Percentiles rank a stretch among this genome's conserved stretches.
Conservation (phyloP, 2,329 filamentous ascomycete species). For the Paecilomyces variotii region DNA sequence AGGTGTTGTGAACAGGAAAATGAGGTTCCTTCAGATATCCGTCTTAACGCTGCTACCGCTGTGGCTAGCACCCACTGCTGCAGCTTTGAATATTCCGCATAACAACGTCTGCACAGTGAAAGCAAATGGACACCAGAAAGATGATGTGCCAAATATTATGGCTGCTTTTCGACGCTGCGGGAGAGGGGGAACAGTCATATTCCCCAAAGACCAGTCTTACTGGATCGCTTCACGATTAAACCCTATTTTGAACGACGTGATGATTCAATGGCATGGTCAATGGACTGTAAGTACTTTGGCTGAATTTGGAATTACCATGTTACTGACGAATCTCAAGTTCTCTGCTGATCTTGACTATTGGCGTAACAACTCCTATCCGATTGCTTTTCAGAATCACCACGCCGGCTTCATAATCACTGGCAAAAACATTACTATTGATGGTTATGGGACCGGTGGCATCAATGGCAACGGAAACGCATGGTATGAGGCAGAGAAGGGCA, state of each 20-base stretch:
- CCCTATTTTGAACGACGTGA: conserved; percentile 42
- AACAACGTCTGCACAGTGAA: conserved; percentile 31
- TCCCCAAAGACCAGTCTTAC: conserved; percentile 44
- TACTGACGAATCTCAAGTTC: conserved; percentile 21
- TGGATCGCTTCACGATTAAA: conserved; percentile 45
- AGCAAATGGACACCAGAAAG: conserved; percentile 27
- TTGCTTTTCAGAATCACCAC: conserved; percentile 49
- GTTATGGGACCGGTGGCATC: conserved; percentile 46
- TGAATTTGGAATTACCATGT: background rate
- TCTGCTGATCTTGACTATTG: conserved; percentile 48
- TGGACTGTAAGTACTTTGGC: conserved; percentile 35
- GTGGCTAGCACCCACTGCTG: conserved; percentile 1
- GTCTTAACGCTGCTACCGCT: background rate
- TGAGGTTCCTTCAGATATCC: conserved; percentile 3
- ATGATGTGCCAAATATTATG: conserved; percentile 36
- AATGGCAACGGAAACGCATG: conserved; percentile 48
- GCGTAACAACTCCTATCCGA: conserved; percentile 46
- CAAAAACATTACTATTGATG: conserved; percentile 44
- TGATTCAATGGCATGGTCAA: conserved; percentile 45
- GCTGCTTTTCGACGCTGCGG: conserved; percentile 34
- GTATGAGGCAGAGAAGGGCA: conserved; percentile 43
- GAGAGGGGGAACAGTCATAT: conserved; percentile 40
- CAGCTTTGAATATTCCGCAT: conserved; percentile 4
- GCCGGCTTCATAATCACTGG: conserved; percentile 47
- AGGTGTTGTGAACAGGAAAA: background rate